These are phyloP conservation scores for Tephrocybe sp. DNA, from an alignment of 768 basidiomycete genomes.

Conservation along the genomic window DNA sequence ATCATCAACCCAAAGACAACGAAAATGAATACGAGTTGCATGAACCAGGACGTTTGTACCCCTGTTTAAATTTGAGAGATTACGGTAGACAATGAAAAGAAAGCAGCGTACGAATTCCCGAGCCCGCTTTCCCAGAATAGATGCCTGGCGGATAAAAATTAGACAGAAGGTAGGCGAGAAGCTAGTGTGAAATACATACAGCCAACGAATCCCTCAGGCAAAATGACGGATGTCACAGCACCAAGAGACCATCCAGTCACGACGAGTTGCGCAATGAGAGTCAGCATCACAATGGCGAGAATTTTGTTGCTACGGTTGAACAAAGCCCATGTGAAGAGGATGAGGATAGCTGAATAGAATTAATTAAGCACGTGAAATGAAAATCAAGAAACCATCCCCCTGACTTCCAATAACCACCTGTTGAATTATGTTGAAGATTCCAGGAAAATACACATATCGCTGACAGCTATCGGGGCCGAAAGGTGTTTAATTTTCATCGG, in stretches of 20 bases:
- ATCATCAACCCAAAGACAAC: conserved; percentile 19
- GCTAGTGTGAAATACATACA: conserved; percentile 1
- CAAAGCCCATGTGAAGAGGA: conserved; percentile 14
- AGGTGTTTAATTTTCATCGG: not conserved
- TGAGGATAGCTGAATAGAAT: conserved; percentile 5
- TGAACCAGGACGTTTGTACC: conserved; percentile 14
- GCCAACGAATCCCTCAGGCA: conserved; percentile 12
- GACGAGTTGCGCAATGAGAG: conserved; percentile 10
- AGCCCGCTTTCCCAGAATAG: conserved; percentile 13
- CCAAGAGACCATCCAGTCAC: conserved; percentile 18
- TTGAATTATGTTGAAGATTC: conserved; percentile 13
- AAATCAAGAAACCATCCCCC: not conserved
- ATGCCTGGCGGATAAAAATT: not conserved
- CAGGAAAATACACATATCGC: conserved; percentile 13
- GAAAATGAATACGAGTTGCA: conserved; percentile 15
- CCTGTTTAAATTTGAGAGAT: not conserved
- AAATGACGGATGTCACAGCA: conserved; percentile 10
- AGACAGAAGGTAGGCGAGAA: too few relatives aligned
- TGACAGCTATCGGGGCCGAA: conserved; percentile 1
- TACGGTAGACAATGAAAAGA: not conserved
- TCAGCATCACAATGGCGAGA: not conserved
- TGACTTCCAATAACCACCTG: conserved; percentile 13
- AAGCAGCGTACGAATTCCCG: conserved; percentile 10
- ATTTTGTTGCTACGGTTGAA: conserved; percentile 9
- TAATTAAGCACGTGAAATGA: not conserved